Percentiles rank a stretch among this genome's conserved stretches.
Conservation (phyloP, 306 rosid genomes). For the Clitoria ternatea region DNA sequence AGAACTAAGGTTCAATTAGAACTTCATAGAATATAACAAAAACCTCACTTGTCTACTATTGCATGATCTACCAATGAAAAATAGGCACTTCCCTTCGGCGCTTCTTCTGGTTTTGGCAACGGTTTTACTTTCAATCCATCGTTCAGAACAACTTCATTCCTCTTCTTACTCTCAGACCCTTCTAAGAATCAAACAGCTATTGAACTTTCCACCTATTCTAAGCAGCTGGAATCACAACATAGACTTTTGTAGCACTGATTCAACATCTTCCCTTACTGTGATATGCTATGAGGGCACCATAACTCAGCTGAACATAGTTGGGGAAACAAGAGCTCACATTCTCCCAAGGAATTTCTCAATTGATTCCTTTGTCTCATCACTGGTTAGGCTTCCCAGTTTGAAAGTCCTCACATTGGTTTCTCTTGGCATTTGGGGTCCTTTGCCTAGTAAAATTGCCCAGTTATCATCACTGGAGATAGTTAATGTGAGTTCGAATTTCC, state of each 20-base stretch:
- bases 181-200: conserved; percentile 51
- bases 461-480: conserved; percentile 75
- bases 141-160: conserved; percentile 46
- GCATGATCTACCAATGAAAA: conserved; percentile 39
- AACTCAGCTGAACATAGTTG: conserved; percentile 79
- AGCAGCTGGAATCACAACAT: conserved; percentile 53
- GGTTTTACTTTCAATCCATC: conserved; percentile 25
- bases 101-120: conserved; percentile 42
- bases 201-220: conserved; percentile 65
- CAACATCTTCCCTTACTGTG: conserved; percentile 48
- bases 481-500: conserved; percentile 76
- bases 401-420: conserved; percentile 89
- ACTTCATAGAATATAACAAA: background rate
- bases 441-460: conserved; percentile 57
- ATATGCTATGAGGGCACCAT: conserved; percentile 73
- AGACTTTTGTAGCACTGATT: conserved; percentile 70
- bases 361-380: conserved; percentile 49
- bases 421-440: conserved; percentile 79
- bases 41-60: conserved; percentile 11
- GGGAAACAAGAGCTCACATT: conserved; percentile 41
- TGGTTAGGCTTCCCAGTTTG: conserved; percentile 60
- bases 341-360: conserved; percentile 71
- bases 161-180: conserved; percentile 62
- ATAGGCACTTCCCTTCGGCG: conserved; percentile 22
- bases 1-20: conserved; percentile 17